These are phyloP conservation scores for Ophiostoma sp. DNA, from an alignment of 2,329 filamentous ascomycete species.

Conservation along the genomic window DNA sequence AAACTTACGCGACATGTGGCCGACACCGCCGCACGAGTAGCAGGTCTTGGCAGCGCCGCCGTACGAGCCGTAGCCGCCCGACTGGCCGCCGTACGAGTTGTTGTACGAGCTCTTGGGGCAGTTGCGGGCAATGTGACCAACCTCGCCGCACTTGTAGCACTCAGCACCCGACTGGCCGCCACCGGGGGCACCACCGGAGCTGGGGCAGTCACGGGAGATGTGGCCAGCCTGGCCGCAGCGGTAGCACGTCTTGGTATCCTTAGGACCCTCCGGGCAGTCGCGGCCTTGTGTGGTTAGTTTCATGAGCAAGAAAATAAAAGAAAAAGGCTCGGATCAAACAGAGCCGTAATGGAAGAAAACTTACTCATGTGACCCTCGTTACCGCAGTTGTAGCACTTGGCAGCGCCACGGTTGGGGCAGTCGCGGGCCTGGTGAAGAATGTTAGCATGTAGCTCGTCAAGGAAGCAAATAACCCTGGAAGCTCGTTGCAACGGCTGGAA, in stretches of 20 bases:
- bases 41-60: constrained; percentile 67
- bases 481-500: neutral
- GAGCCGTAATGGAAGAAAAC: neutral
- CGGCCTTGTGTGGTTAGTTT: constrained; percentile 58
- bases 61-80: constrained; percentile 41
- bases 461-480: neutral
- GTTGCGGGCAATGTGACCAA: constrained; percentile 94
- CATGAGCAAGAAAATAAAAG: neutral
- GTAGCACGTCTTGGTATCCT: constrained; percentile 80
- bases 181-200: constrained; percentile 44
- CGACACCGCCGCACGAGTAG: constrained; percentile 84
- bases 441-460: constrained; percentile 32
- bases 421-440: constrained; percentile 65
- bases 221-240: constrained; percentile 81
- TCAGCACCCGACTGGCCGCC: constrained; percentile 59
- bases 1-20: constrained; percentile 85
- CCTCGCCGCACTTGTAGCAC: constrained; percentile 98
- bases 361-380: constrained; percentile 79
- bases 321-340: neutral
- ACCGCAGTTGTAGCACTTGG: constrained; percentile 85
- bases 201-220: constrained; percentile 84
- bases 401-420: constrained; percentile 79
- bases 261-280: constrained; percentile 85
- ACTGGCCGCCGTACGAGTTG: constrained; percentile 49
- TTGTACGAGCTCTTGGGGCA: constrained; percentile 67